Base-by-base conservation (phyloP, 2,329 filamentous ascomycete genomes). In the Ophiocordyceps sinensis region DNA sequence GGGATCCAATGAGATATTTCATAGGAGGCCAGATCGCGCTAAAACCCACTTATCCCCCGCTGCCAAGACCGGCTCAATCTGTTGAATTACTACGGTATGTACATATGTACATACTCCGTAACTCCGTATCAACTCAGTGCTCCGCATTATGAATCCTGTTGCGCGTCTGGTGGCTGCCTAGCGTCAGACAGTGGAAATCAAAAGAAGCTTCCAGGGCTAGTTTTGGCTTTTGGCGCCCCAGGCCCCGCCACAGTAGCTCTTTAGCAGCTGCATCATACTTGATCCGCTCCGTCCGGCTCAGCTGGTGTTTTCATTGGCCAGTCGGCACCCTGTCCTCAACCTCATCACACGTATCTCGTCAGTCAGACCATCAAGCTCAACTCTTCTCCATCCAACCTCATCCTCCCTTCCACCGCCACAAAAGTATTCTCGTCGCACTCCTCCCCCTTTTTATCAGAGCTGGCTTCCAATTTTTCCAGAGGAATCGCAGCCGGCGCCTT, bases 261-360 rank as follows among this genome's bases (percentile, higher is more conserved):
- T 36, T 40, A 36, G n/a, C 19, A 39, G 29, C 36, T 48, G 60
- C 47, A 59, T 50, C 48, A 62, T 56, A 42, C 47, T 60, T 64
- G 43, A 57, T 63, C 61, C 61, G 61, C 42, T 46, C 54, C 57
- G 38, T 34, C 36, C 47, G 52, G 44, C 49, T 49, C 48, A 44
- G 48, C 6, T 39, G 44, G 50, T 50, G 48, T 48, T 59, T 51
- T 56, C 53, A 63, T 63, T 63, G 60, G 60, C 50, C 42, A 47
- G 47, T 30, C 23, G 14, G 21, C 46, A 43, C 37, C 38, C 19
- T 17, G 35, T 36, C 10, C 23, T 21, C 39, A 37, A 30, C 28
- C 28, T 36, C 39, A 36, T 36, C 34, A 36, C 29, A 34, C 31
- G 31, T 34, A 34, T 13, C 31, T 35, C 15, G 30, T 14, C 30